Conservation (phyloP, 2,329 filamentous ascomycete species). For the Septoria linicola region DNA sequence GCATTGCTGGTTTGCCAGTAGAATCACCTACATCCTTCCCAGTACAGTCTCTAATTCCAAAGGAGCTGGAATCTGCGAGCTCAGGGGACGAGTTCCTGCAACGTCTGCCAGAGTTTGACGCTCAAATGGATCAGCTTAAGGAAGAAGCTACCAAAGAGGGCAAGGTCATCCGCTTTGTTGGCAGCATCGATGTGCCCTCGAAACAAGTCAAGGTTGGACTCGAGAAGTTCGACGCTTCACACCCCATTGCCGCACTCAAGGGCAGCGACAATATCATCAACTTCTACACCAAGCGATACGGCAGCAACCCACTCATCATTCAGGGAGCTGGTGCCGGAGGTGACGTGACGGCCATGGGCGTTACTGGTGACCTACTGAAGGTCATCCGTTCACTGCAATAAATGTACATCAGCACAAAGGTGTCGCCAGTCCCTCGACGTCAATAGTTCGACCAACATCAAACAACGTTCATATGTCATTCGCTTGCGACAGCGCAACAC, state of each 20-base stretch:
- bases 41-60: constrained; percentile 88
- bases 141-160: constrained; percentile 78
- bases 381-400: constrained; percentile 66
- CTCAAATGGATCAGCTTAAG: constrained; percentile 87
- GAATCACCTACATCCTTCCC: constrained; percentile 86
- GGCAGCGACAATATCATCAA: constrained; percentile 99
- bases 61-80: constrained; percentile 72
- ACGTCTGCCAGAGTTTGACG: constrained; percentile 76
- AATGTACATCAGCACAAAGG: constrained; percentile 3
- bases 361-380: constrained; percentile 90
- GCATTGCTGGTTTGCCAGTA: constrained; percentile 77
- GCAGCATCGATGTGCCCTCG: constrained; percentile 80
- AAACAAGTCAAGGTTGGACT: constrained; percentile 87
- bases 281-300: constrained; percentile 96
- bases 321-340: constrained; percentile 90
- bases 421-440: no score
- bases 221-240: constrained; percentile 76
- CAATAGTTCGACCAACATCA: background rate
- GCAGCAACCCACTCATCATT: constrained; percentile 84
- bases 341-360: constrained; percentile 96
- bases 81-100: constrained; percentile 84
- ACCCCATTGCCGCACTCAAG: constrained; percentile 90
- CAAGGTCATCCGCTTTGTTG: constrained; percentile 92
- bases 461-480: background rate
- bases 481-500: no score